Base-by-base conservation (phyloP, 176 grass and related monocot genomes). In the Zea luxurians region DNA sequence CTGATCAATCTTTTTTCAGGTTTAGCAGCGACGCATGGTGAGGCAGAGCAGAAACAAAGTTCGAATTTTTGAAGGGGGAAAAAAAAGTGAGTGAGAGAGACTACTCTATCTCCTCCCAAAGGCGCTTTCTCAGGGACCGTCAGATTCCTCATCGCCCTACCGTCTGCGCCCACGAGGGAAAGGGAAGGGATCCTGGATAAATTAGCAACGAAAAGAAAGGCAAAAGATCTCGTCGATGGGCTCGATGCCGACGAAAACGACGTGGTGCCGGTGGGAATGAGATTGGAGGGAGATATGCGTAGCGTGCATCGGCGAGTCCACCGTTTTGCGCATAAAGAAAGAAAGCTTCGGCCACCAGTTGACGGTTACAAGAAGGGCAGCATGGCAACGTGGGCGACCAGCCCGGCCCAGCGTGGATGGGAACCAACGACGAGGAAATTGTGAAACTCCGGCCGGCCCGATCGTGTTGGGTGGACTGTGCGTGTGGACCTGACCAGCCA, bases 101-200 rank as follows among this genome's bases (percentile, higher is more conserved):
- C 84, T 80, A 67, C 83, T 83, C 76, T 64, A 37, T 48, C 44
- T 47, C 59, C 48, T 35, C 64, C 36, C 44, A 86, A 81, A 76
- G 78, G 54, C 36, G 63, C 71, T 61, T 86, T 60, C 54, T 27
- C 57, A 7, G 82, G 82, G 82, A 53, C 82, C 82, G 82, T 78
- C 66, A 43, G 82, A 78, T 78, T 84, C 82, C 48, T 34, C 66
- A 20, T 27, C 41, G 5, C 34, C 10, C 42, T 16, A 46, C 10
- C 52, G 45, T 73, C 58, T 73, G 68, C 68, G 79, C 68, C 79
- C 34, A 54, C 10, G 10, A 43, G 5, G 38, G 53, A 60, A 66
- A 48, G 48, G 1, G 1, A 64, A 64, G 0, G 13, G 18, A 34
- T 10, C 4, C 6, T 36, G 4, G 15, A 54, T 7, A 16, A 54